phyloP scores from a whole-genome alignment of 192 early-diverging fungal genomes.

The Linnemannia schmuckeri region DNA sequence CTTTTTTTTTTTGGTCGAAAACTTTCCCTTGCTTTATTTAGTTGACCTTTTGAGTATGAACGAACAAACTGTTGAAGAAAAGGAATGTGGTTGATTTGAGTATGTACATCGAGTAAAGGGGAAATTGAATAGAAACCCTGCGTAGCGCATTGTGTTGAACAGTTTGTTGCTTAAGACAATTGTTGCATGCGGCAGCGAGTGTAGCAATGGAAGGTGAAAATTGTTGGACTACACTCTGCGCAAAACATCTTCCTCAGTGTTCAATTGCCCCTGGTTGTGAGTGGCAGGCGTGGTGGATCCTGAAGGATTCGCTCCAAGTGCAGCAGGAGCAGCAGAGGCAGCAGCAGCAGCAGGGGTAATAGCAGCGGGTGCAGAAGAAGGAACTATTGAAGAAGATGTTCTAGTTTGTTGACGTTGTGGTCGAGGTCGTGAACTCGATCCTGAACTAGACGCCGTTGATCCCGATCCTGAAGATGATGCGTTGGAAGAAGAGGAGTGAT shows the following conservation, averaged over 20 bases:
- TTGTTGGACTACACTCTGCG: not conserved
- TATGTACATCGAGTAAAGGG: no score
- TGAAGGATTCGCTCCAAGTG: not conserved
- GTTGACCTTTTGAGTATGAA: no score
- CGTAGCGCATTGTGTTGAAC: no score
- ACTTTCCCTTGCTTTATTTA: no score
- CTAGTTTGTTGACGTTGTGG: not conserved
- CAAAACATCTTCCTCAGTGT: conserved; percentile 1
- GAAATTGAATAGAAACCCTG: no score
- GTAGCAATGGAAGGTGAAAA: not conserved
- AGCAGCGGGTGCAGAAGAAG: not conserved
- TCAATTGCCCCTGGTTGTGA: not conserved
- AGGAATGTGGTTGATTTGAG: no score
- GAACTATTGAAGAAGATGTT: not conserved
- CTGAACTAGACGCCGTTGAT: not conserved
- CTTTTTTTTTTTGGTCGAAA: no score
- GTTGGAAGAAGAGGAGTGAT: not conserved
- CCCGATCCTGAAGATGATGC: conserved; percentile 3
- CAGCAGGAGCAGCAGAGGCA: not conserved
- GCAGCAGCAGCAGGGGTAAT: not conserved
- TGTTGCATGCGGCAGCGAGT: not conserved
- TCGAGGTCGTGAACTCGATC: not conserved
- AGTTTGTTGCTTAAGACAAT: no score
- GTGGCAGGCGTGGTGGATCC: not conserved
- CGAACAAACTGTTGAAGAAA: no score